Conservation (phyloP, 2,329 filamentous ascomycete genomes). For the Harringtonia aguacate region DNA sequence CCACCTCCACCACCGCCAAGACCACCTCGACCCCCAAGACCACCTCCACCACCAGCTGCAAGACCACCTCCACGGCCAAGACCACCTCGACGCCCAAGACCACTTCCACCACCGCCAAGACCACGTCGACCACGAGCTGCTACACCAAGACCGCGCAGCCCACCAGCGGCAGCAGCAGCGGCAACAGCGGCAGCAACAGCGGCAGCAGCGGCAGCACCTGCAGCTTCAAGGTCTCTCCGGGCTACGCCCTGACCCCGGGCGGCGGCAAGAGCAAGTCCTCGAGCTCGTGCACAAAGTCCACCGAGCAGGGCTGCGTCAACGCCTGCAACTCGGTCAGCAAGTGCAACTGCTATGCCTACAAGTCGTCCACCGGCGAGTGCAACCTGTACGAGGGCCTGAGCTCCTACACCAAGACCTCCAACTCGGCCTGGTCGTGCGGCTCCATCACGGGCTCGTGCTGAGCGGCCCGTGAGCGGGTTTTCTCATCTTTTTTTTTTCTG, state of each 20-base stretch:
- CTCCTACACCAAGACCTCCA: neutral
- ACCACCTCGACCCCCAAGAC: neutral
- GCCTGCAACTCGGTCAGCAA: constrained; percentile 1
- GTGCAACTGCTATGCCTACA: constrained; percentile 8
- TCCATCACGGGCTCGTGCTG: neutral
- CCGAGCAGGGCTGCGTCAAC: constrained; percentile 1
- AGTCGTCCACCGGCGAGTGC: constrained; percentile 1
- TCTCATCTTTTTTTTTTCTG: neutral
- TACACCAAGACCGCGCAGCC: constrained; percentile 3
- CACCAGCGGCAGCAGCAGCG: neutral
- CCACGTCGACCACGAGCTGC: neutral
- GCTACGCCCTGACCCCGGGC: neutral
- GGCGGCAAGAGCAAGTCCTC: neutral
- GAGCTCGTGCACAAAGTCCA: neutral
- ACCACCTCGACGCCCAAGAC: neutral
- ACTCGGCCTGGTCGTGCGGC: neutral
- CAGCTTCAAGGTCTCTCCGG: constrained; percentile 4
- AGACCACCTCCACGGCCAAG: neutral
- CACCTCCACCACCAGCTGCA: neutral
- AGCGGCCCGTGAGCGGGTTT: neutral
- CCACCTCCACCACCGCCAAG: neutral
- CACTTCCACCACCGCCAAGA: neutral
- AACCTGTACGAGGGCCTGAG: neutral
- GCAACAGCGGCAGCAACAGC: neutral
- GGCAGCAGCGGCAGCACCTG: neutral